phyloP scores from a whole-genome alignment of 257 asterid species.

The Gardenia jasminoides region DNA sequence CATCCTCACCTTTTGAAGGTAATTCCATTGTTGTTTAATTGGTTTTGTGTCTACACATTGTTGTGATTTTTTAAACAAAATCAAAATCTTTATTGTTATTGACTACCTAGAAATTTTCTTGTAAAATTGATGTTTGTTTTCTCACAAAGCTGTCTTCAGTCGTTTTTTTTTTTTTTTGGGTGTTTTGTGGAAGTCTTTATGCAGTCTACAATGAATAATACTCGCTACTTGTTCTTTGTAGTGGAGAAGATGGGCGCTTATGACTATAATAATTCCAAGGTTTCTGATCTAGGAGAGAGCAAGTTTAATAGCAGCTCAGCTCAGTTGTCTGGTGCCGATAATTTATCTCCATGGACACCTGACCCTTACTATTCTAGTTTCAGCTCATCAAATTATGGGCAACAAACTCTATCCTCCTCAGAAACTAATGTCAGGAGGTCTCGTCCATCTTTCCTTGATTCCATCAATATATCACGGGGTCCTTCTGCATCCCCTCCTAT shows the following conservation, averaged over 20 bases:
- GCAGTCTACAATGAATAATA: slow-evolving; percentile 34
- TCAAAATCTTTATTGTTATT: not conserved
- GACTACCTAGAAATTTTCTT: not conserved
- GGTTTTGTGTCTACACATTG: not conserved
- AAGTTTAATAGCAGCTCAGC: slow-evolving; percentile 36
- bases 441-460: slow-evolving; percentile 90
- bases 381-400: slow-evolving; percentile 43
- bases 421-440: slow-evolving; percentile 53
- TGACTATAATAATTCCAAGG: slow-evolving; percentile 24
- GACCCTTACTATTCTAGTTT: slow-evolving; percentile 39
- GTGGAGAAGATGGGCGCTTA: slow-evolving; percentile 31
- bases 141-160: not conserved
- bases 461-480: slow-evolving; percentile 66
- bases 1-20: slow-evolving; percentile 57
- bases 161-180: slow-evolving; percentile 1
- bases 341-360: slow-evolving; percentile 47
- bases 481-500: slow-evolving; percentile 46
- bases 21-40: slow-evolving; percentile 19
- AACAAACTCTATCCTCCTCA: slow-evolving; percentile 20
- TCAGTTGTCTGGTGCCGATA: slow-evolving; percentile 34
- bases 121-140: not conserved
- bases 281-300: slow-evolving; percentile 47
- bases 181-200: slow-evolving; percentile 33
- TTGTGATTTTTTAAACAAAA: not conserved
- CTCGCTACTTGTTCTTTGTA: slow-evolving; percentile 34